A percentile compares a stretch with the other conserved stretches of the same genome.
These are phyloP conservation scores for Stachybotrys chlorohalonatus DNA, from an alignment of 2,329 filamentous ascomycete genomes.

Conservation along the genomic window DNA sequence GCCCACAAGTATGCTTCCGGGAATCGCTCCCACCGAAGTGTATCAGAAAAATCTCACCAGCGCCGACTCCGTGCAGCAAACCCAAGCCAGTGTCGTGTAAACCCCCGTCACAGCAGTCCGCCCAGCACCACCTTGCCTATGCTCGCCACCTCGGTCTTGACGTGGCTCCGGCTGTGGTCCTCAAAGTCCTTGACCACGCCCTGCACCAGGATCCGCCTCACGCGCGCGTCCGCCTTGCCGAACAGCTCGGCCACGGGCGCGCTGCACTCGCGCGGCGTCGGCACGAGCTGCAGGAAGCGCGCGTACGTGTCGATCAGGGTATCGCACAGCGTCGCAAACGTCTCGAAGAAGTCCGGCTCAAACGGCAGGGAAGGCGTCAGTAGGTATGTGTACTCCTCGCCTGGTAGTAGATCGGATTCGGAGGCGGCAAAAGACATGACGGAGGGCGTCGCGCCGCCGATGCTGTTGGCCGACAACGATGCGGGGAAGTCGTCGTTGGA, in stretches of 20 bases:
- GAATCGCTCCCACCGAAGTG: not conserved
- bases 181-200: slow-evolving; percentile 90
- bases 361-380: slow-evolving; percentile 91
- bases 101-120: slow-evolving; percentile 59
- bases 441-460: slow-evolving; percentile 20
- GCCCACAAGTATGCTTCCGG: not conserved
- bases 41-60: slow-evolving; percentile 2
- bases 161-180: slow-evolving; percentile 66
- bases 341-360: slow-evolving; percentile 94
- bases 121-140: slow-evolving; percentile 85
- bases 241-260: slow-evolving; percentile 73
- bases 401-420: slow-evolving; percentile 60
- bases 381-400: slow-evolving; percentile 81
- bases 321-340: slow-evolving; percentile 91
- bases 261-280: slow-evolving; percentile 64
- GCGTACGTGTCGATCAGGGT: slow-evolving; percentile 89
- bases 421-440: slow-evolving; percentile 50
- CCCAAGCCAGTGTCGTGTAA: not conserved
- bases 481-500: slow-evolving; percentile 21
- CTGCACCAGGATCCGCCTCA: slow-evolving; percentile 83
- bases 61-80: not conserved
- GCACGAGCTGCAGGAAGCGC: slow-evolving; percentile 64
- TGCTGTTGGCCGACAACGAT: slow-evolving; percentile 14
- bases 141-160: slow-evolving; percentile 73
- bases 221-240: slow-evolving; percentile 74